phyloP scores from a whole-genome alignment of 2,329 filamentous ascomycete species.

The Sporothrix brunneoviolacea region DNA sequence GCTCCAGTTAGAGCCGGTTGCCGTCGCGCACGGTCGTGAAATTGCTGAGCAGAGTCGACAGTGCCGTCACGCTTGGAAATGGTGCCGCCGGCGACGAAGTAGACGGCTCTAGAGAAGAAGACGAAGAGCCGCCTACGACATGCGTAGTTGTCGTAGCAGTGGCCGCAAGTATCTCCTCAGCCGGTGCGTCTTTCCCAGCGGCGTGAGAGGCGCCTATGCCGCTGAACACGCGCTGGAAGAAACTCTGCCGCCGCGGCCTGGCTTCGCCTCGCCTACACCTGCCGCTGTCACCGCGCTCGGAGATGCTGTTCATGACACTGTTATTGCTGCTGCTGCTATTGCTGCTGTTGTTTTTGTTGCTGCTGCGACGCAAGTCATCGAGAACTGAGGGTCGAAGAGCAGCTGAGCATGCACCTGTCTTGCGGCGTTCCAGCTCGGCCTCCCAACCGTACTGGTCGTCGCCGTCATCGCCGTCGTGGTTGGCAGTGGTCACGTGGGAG shows the following conservation, averaged over 20 bases:
- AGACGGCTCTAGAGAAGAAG: not conserved
- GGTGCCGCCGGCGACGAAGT: not conserved
- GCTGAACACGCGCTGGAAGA: conserved; percentile 36
- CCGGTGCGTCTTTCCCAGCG: not conserved
- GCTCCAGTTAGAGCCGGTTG: conserved; percentile 7
- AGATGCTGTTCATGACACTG: conserved; percentile 21
- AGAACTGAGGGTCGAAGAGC: not conserved
- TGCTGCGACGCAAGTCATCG: conserved; percentile 14
- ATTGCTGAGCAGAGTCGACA: conserved; percentile 6
- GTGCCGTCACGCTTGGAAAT: not conserved
- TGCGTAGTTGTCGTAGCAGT: not conserved
- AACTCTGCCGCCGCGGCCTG: conserved; percentile 24
- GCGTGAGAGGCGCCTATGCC: conserved; percentile 1
- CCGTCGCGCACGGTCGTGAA: conserved; percentile 1
- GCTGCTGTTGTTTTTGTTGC: not conserved
- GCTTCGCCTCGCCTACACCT: conserved; percentile 21
- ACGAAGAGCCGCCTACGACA: not conserved
- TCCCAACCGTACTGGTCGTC: conserved; percentile 49
- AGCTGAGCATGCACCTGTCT: conserved; percentile 4
- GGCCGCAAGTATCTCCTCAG: not conserved
- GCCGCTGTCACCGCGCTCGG: not conserved
- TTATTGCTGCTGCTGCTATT: conserved; percentile 3
- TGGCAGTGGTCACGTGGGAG: conserved; percentile 17
- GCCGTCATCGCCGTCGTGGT: conserved; percentile 23
- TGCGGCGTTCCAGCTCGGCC: conserved; percentile 36